Base-by-base conservation (phyloP, 768 basidiomycete species). In the Xerocomellus intermedius region DNA sequence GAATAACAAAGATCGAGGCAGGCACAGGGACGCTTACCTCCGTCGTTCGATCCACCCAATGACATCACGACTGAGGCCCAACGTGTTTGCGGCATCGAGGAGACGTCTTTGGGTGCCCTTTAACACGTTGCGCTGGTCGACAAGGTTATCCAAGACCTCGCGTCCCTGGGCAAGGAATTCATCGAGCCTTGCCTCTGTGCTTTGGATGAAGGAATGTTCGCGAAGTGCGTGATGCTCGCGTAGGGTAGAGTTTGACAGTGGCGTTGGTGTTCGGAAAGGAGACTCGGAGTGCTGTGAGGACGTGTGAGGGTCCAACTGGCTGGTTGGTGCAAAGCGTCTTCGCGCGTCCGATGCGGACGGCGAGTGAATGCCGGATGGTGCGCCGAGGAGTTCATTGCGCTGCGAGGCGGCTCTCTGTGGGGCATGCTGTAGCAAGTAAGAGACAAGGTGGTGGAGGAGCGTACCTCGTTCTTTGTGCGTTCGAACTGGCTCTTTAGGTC, bases 31-130 rank as follows among this genome's bases (percentile, higher is more conserved):
- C 55, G 9, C 57, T 57, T 58, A 93, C 94, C 92, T 97, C 71
- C 97, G 79, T 58, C 86, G 82, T 68, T 99, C 97, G 60, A 99
- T 95, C 93, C 95, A 99, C 8, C 91, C 87, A 70, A 99, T 98
- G 33, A 96, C 95, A 67, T 96, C 83, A 56, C 94, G 80, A 70
- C 94, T 94, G 67, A 98, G 74, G 0, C 97, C 97, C 55, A 99
- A 73, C 24, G 94, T 97, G 71, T 97, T 98, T 44, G 95, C 97
- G 41, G 93, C 88, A 67, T 91, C 88, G 53, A 97, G 73, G 47
- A 99, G 72, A 51, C 91, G 80, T 62, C 85, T 81, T 67, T 92
- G 89, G 0, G 97, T 98, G n/a, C 93, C 95, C 72, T 98, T 98
- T 55, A 99, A 76, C 70, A 98, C 84, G 66, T 89, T 89, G 56